Conservation (phyloP, 2,329 filamentous ascomycete genomes). For the Emergomyces orientalis region DNA sequence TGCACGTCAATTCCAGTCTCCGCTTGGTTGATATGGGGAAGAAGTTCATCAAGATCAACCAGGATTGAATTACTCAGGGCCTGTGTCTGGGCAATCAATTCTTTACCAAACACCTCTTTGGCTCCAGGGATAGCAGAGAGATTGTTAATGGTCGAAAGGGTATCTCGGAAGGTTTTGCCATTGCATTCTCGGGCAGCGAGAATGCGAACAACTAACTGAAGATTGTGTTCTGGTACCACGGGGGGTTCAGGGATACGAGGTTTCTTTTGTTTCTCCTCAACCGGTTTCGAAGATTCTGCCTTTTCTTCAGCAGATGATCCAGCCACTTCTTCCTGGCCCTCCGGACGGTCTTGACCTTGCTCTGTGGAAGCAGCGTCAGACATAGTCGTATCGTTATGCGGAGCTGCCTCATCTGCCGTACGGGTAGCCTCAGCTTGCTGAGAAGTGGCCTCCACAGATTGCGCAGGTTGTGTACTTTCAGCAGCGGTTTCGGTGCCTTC, state of each 20-base stretch:
- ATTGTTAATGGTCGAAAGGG: conserved; percentile 96
- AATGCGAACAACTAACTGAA: conserved; percentile 91
- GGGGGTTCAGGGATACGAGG: conserved; percentile 64
- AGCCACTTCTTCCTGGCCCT: conserved; percentile 26
- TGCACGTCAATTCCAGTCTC: conserved; percentile 89
- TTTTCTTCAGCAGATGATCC: conserved; percentile 35
- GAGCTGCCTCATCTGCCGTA: conserved; percentile 16
- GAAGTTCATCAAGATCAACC: conserved; percentile 70
- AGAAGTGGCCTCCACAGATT: neutral
- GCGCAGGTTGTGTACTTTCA: conserved; percentile 1
- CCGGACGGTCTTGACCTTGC: conserved; percentile 29
- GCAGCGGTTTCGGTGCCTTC: conserved; percentile 17
- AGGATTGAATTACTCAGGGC: conserved; percentile 76
- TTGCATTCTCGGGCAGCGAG: conserved; percentile 93
- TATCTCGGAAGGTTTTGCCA: conserved; percentile 96
- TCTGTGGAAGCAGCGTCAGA: conserved; percentile 28
- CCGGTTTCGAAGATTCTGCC: conserved; percentile 28
- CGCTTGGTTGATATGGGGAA: conserved; percentile 78
- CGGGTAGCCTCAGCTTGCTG: conserved; percentile 18
- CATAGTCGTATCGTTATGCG: conserved; percentile 32
- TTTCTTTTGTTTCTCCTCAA: conserved; percentile 47
- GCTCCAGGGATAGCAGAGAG: conserved; percentile 85
- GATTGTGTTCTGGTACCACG: conserved; percentile 75
- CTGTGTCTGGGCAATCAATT: conserved; percentile 81
- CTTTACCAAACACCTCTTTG: conserved; percentile 82